phyloP scores from a whole-genome alignment of 2,329 filamentous ascomycete genomes.

The Fusarium lyarnte region DNA sequence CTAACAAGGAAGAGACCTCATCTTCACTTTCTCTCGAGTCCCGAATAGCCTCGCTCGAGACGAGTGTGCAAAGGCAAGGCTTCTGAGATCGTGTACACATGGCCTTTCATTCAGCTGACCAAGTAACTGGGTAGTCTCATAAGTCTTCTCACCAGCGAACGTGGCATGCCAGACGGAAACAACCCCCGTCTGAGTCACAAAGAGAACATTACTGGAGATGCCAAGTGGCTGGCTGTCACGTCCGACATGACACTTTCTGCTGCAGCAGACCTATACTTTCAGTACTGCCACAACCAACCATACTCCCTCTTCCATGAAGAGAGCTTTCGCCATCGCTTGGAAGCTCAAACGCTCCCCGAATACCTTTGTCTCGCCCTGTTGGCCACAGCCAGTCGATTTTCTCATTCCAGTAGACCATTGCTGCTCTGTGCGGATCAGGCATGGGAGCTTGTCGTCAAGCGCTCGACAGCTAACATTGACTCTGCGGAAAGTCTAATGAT shows the following conservation, averaged over 20 bases:
- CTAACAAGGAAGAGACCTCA: accelerated
- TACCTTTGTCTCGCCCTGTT: not conserved
- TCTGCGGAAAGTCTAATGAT: not conserved
- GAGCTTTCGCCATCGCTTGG: not conserved
- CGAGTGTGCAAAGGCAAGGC: not conserved
- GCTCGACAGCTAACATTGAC: not conserved
- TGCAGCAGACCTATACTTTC: not conserved
- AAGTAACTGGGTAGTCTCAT: not conserved
- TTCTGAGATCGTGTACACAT: not conserved
- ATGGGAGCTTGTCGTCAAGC: not conserved
- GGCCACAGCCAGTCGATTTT: not conserved
- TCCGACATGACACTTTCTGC: not conserved
- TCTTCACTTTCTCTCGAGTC: not conserved
- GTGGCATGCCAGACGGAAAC: not conserved
- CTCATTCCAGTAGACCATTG: not conserved
- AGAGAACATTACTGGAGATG: not conserved
- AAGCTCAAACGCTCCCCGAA: not conserved
- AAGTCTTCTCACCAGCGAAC: not conserved
- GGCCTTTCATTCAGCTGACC: not conserved
- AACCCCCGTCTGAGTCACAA: not conserved
- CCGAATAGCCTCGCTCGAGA: not conserved
- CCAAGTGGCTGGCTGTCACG: not conserved
- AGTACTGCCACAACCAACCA: not conserved
- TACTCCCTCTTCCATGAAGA: not conserved
- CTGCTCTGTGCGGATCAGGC: not conserved